Conservation (phyloP, 2,329 filamentous ascomycete genomes). For the Botrytis medusae region DNA sequence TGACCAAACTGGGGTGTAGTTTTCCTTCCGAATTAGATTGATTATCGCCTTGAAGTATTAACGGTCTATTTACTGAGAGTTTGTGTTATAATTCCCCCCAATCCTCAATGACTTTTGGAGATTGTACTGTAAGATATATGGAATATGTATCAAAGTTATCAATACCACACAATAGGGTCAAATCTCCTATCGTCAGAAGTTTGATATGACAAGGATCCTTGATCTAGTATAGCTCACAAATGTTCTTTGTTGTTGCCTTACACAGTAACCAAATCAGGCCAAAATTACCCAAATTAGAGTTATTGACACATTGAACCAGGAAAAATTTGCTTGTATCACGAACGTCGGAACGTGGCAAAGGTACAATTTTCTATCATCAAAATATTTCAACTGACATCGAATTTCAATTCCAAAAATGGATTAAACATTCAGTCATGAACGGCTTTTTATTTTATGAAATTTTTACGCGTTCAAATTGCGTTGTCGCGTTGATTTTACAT, state of each 20-base stretch:
- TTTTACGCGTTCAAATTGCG: conserved; percentile 34
- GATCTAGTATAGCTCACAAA: conserved; percentile 5
- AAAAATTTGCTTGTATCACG: conserved; percentile 23
- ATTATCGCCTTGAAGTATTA: background rate
- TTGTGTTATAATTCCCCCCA: background rate
- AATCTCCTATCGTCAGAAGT: conserved; percentile 18
- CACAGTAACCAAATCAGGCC: background rate
- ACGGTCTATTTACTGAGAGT: background rate
- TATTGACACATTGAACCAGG: conserved; percentile 22
- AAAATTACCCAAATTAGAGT: conserved; percentile 19
- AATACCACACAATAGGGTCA: background rate
- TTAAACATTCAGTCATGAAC: conserved; percentile 35
- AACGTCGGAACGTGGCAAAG: conserved; percentile 22
- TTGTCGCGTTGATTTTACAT: conserved; percentile 23
- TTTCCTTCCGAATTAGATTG: background rate
- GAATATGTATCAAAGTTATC: background rate
- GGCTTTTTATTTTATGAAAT: conserved; percentile 27
- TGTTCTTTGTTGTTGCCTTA: conserved; percentile 17
- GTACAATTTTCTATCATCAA: conserved; percentile 32
- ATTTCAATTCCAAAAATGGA: conserved; percentile 28
- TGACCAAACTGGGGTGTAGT: background rate
- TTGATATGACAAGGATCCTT: conserved; percentile 17
- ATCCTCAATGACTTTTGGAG: background rate
- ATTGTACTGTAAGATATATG: background rate
- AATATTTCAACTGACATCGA: conserved; percentile 31